Base-by-base conservation (phyloP, 768 basidiomycete genomes). In the Chalciporus chontae region DNA sequence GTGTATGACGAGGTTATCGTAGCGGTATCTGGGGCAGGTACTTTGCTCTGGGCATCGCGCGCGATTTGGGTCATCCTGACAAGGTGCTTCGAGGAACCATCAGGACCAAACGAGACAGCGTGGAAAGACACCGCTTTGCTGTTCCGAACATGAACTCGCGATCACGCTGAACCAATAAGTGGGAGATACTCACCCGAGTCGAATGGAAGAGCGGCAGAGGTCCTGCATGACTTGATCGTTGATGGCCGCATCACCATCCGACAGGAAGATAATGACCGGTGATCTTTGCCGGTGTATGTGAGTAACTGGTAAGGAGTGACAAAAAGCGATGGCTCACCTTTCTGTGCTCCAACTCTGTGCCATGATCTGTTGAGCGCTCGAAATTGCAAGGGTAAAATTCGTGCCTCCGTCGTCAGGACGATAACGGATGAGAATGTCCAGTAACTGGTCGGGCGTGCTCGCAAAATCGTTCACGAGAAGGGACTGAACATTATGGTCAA, bases 71-170 rank as follows among this genome's bases (percentile, higher is more conserved):
- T 71, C 83, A 84, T 84, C 14, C 73, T 66, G 19, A 69, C 69
- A 19, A 84, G 63, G 39, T 55, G 51, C 5, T 6, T 38, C 37
- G 53, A 57, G 7, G 38, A 57, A 24, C 9, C 32, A 7, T 66
- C 56, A 1, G 66, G 64, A 4, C 79, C 83, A 37, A 84, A 84
- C 0, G 77, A 73, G 15, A 84, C 77, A 0, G 81, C 59, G 40
- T 84, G 83, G 57, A 84, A 78, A 0, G 81, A 80, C 1, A 81
- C 65, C 0, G 80, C 66, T 65, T 78, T 78, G 8, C 82, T 83
- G 37, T 18, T 17, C 17, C 4, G 19, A 40, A 10, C 45, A 18
- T 5, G 3, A 18, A 1, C 17, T 21, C 53, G 31, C 47, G 47
- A 17, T 39, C 10, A 13, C 29, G 29, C 6, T 21, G 3, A 19